phyloP scores from a whole-genome alignment of 73 alveolate genomes.

The Blepharisma japonicum region DNA sequence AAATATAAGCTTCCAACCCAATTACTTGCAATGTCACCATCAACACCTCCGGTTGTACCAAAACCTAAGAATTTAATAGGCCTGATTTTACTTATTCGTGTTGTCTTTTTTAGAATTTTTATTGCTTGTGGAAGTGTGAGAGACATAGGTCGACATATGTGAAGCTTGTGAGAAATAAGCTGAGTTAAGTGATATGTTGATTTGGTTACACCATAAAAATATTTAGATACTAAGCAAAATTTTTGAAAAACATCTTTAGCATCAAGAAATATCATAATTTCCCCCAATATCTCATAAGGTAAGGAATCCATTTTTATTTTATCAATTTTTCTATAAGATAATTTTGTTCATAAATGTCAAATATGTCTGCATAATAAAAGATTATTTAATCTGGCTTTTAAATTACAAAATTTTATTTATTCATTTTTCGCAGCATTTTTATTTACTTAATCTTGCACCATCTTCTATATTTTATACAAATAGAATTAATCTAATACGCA shows the following conservation, averaged over 20 bases:
- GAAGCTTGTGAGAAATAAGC: neutral
- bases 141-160: too few species aligned
- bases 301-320: neutral
- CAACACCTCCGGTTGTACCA: conserved; percentile 1
- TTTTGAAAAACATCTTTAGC: neutral
- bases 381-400: too few species aligned
- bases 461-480: too few species aligned
- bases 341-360: too few species aligned
- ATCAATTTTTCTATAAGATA: neutral
- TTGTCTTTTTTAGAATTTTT: too few species aligned
- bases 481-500: too few species aligned
- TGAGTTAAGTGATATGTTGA: neutral
- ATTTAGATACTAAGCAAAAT: neutral
- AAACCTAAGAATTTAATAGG: neutral
- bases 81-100: neutral
- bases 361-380: too few species aligned
- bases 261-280: neutral
- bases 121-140: too few species aligned
- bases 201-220: neutral
- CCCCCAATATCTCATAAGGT: neutral
- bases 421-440: too few species aligned
- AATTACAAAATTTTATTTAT: too few species aligned
- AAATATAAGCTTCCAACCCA: neutral
- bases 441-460: too few species aligned
- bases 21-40: neutral